Conservation (phyloP, 352 stramenopile genomes). For the Pythium folliculosum region DNA sequence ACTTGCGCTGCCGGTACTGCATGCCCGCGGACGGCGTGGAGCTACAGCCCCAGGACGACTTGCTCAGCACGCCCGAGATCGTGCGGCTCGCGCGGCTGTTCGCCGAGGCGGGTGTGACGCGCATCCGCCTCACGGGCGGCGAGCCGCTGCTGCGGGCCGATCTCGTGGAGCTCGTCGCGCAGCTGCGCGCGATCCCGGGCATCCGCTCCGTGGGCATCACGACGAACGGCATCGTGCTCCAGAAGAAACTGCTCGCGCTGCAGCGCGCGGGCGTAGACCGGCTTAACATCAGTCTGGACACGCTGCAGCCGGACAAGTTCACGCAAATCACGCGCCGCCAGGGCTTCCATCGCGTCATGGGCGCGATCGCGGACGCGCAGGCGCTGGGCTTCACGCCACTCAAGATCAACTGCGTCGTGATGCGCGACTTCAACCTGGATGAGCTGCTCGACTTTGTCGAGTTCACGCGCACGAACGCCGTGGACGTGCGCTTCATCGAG, state of each 20-base stretch:
- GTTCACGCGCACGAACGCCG: constrained; percentile 80
- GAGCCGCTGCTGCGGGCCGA: constrained; percentile 81
- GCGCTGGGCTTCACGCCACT: constrained; percentile 59
- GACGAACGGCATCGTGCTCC: constrained; percentile 95
- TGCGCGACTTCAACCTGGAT: constrained; percentile 95
- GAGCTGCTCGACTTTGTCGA: constrained; percentile 94
- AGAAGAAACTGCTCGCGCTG: constrained; percentile 78
- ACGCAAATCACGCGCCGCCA: constrained; percentile 92
- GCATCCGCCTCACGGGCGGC: constrained; percentile 95
- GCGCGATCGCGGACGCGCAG: constrained; percentile 76
- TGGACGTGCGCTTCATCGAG: constrained; percentile 99
- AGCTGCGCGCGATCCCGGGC: constrained; percentile 59
- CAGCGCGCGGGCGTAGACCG: constrained; percentile 84
- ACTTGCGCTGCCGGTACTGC: constrained; percentile 96
- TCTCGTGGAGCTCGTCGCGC: constrained; percentile 50
- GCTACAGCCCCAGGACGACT: constrained; percentile 70
- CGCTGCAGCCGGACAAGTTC: constrained; percentile 92
- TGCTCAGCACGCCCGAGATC: constrained; percentile 93
- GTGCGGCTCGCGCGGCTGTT: constrained; percentile 90
- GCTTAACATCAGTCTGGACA: constrained; percentile 97
- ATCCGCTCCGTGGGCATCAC: constrained; percentile 93
- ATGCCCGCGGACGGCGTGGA: constrained; percentile 95
- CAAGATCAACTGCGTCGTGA: constrained; percentile 98
- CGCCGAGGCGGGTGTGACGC: constrained; percentile 87
- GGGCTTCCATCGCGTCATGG: constrained; percentile 84